Evolutionary conservation across 75 land plant genomes (phyloP), one percentile per base, ranked within the genome.

Genomic region (Selaginella moellendorffii): DNA sequence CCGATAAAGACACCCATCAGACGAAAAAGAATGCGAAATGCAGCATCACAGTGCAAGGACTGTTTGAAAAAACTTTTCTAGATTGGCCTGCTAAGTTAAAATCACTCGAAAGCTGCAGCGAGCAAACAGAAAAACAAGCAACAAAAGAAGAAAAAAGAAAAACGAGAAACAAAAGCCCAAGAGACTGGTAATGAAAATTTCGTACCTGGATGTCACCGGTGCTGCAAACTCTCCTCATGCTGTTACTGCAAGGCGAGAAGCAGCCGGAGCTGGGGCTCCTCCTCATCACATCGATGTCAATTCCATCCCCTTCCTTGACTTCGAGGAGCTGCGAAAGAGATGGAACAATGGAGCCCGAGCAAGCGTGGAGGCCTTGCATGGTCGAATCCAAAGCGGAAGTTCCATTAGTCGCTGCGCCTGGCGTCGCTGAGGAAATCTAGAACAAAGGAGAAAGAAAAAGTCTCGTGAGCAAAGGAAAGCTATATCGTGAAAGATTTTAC

Each of bases 181-280:
- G 14, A 36, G 14, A 36, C 14, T 5, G 14, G 5, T 36, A 56
- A 56, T 36, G 14, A 5, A 36, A 36, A 14, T 5, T 14, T 36
- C 5, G 10, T 36, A 69, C 71, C 71, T 69, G 71, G 42, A 69
- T 69, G 42, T 69, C 71, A 14, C 65, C 53, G 17, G 59, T 63
- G 26, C 71, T 69, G 53, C 26, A 61, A 0, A 63, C 71, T 29
- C 71, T 69, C 53, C 71, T 69, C 63, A 69, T 36, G 14, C 14
- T 5, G 5, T 5, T 36, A 36, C 46, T 36, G 46, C 46, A 5
- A 14, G 46, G 46, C 46, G n/a, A n/a, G n/a, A n/a, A n/a, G n/a
- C n/a, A n/a, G n/a, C n/a, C n/a, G n/a, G n/a, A n/a, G n/a, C n/a
- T n/a, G n/a, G n/a, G n/a, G n/a, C n/a, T n/a, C n/a, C n/a, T n/a